These are phyloP conservation scores for Colletotrichum lentis DNA, from an alignment of 2,329 filamentous ascomycete species.

Conservation along the genomic window DNA sequence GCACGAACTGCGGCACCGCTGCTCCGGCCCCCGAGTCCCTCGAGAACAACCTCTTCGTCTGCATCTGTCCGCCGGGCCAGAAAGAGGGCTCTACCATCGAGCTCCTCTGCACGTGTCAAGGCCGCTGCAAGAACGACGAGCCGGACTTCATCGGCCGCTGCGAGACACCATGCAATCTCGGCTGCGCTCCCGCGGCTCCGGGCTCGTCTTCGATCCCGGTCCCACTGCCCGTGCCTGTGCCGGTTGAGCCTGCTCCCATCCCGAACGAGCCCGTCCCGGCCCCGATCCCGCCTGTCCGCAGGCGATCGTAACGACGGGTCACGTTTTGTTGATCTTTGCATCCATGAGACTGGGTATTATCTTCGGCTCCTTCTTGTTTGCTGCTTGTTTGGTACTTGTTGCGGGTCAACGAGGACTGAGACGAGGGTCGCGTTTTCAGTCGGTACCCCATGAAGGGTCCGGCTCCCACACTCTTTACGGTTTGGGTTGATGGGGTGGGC, in stretches of 20 bases:
- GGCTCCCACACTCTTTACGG: slow-evolving; percentile 26
- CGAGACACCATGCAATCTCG: slow-evolving; percentile 49
- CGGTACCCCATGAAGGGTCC: slow-evolving; percentile 28
- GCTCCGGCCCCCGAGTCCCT: slow-evolving; percentile 44
- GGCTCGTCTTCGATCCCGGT: neutral
- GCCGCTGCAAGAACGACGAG: slow-evolving; percentile 50
- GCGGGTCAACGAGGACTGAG: slow-evolving; percentile 5
- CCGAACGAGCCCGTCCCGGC: slow-evolving; percentile 12
- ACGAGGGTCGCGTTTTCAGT: neutral
- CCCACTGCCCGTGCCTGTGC: neutral
- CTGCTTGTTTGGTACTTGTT: neutral
- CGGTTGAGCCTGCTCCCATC: slow-evolving; percentile 6
- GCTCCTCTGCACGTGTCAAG: slow-evolving; percentile 50
- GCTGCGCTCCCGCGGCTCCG: slow-evolving; percentile 41
- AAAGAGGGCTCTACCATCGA: slow-evolving; percentile 48
- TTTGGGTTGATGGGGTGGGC: neutral
- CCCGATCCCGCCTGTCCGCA: neutral
- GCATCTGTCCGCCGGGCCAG: slow-evolving; percentile 49
- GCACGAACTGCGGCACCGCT: slow-evolving; percentile 46
- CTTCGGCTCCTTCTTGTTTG: slow-evolving; percentile 4
- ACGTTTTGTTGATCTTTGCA: too few species aligned
- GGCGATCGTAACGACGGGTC: neutral
- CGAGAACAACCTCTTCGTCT: slow-evolving; percentile 49
- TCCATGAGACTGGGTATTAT: neutral
- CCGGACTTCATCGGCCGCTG: slow-evolving; percentile 53